phyloP scores from a whole-genome alignment of 805 yeast species.

The Myxozyma kluyveri region DNA sequence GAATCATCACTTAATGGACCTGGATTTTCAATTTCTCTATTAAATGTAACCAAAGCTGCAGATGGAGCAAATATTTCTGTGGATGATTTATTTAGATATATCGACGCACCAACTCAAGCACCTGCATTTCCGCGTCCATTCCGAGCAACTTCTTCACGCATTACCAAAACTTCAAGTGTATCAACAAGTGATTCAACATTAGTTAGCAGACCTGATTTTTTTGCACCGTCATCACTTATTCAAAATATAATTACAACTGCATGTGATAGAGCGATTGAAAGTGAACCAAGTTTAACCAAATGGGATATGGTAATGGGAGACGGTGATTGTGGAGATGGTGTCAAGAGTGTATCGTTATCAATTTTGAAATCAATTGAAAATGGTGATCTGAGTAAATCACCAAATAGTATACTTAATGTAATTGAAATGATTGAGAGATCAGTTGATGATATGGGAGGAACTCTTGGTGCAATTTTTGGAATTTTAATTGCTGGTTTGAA shows the following conservation, averaged over 20 bases:
- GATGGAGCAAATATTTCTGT: conserved; percentile 3
- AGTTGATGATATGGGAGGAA: conserved; percentile 94
- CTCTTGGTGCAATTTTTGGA: conserved; percentile 91
- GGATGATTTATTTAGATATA: conserved; percentile 9
- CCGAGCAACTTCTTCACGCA: neutral
- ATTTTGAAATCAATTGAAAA: conserved; percentile 51
- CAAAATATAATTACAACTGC: conserved; percentile 44
- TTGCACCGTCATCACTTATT: conserved; percentile 6
- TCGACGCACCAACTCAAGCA: conserved; percentile 28
- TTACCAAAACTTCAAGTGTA: neutral
- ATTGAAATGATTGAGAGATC: conserved; percentile 52
- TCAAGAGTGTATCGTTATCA: conserved; percentile 76
- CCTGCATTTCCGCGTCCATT: conserved; percentile 25
- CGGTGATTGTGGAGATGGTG: conserved; percentile 94
- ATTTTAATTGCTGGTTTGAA: conserved; percentile 78
- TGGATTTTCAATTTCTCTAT: conserved; percentile 80
- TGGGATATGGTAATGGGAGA: conserved; percentile 91
- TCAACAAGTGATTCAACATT: neutral
- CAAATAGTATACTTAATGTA: conserved; percentile 57
- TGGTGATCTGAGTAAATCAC: conserved; percentile 41
- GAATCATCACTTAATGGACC: conserved; percentile 92
- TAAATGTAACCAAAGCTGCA: conserved; percentile 54
- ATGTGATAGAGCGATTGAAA: conserved; percentile 52
- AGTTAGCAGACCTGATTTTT: conserved; percentile 4
- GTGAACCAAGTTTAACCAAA: conserved; percentile 79